Percentiles rank a stretch among this genome's conserved stretches.
These are phyloP conservation scores for Nemania serpens DNA, from an alignment of 2,329 filamentous ascomycete species.

Conservation along the genomic window DNA sequence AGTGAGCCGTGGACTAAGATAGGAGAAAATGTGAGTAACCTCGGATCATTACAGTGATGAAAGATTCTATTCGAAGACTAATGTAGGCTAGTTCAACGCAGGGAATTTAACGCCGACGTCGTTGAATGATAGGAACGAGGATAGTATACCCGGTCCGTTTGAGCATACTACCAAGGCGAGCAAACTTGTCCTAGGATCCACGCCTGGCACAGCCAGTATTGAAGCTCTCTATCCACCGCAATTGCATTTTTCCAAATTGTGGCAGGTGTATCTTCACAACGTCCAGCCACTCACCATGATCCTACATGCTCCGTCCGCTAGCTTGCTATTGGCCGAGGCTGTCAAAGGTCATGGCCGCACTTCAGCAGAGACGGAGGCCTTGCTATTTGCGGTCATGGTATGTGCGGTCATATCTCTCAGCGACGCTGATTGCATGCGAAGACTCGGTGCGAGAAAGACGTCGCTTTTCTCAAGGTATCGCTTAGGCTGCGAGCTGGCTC, in stretches of 20 bases:
- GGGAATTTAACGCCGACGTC: slow-evolving; percentile 5
- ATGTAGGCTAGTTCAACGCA: slow-evolving; percentile 1
- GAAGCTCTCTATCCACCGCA: slow-evolving; percentile 1
- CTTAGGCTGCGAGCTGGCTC: slow-evolving; percentile 4
- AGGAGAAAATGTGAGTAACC: no score
- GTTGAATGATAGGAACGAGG: slow-evolving; percentile 2
- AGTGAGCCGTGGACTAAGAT: no score
- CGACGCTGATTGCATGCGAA: slow-evolving; percentile 2
- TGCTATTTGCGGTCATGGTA: slow-evolving; percentile 7
- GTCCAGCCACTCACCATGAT: slow-evolving; percentile 8
- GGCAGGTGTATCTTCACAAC: slow-evolving; percentile 6
- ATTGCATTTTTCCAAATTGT: background rate
- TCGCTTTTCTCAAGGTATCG: slow-evolving; percentile 4
- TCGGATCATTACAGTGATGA: background rate
- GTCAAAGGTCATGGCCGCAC: background rate
- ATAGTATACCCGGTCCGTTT: background rate
- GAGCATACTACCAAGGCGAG: background rate
- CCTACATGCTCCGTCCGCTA: slow-evolving; percentile 1
- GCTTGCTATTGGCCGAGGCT: slow-evolving; percentile 1
- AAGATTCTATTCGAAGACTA: background rate
- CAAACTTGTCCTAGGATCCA: background rate
- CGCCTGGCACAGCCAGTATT: background rate
- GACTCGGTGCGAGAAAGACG: background rate
- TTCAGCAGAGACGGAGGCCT: slow-evolving; percentile 1
- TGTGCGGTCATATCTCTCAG: slow-evolving; percentile 7